Base-by-base conservation (phyloP, 192 early-diverging fungal genomes). In the Backusella luteola region DNA sequence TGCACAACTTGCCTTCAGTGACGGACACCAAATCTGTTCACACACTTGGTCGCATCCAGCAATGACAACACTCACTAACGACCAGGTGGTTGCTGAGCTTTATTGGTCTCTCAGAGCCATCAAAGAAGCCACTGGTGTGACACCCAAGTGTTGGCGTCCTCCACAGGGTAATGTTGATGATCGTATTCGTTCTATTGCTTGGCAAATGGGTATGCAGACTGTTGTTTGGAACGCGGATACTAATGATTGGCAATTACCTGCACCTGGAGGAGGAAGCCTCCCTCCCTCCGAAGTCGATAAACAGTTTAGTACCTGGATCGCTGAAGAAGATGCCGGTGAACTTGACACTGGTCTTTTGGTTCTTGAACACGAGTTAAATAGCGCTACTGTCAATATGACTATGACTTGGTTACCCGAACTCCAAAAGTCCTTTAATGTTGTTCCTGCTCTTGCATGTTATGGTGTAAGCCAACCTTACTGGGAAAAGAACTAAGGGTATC, bases 41-140 rank as follows among this genome's bases (percentile, higher is more conserved):
- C 91, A 75, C 71, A 91, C 90, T 32, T 91, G 90, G 90, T 84
- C 88, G 11, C 90, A 91, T 74, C 36, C 69, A n/a, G 14, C 79
- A 8, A 79, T 92, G 76, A 85, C 87, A 49, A 83, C 79, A 12
- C 67, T 87, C 17, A 44, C 76, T 6, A 83, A 84, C 36, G 74
- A 82, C 39, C 74, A 77, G 15, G 44, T 87, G 19, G 84, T 90
- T 52, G 84, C 87, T 34, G 90, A 92, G 75, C 67, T 87, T 21
- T 67, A 85, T 26, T 78, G 75, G 67, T 49, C 76, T 21, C 76
- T 81, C 23, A 77, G 75, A 73, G 84, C 77, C 42, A 82, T 87
- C 69, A 83, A 84, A 46, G 79, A 76, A 34, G 82, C 80, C 39
- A 85, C 83, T 38, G 86, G 86, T 8, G 38, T 85, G 6, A 76